Percentiles rank a stretch among this genome's conserved stretches.
Conservation (phyloP, 345 rosid species). For the Sisymbrium irio region DNA sequence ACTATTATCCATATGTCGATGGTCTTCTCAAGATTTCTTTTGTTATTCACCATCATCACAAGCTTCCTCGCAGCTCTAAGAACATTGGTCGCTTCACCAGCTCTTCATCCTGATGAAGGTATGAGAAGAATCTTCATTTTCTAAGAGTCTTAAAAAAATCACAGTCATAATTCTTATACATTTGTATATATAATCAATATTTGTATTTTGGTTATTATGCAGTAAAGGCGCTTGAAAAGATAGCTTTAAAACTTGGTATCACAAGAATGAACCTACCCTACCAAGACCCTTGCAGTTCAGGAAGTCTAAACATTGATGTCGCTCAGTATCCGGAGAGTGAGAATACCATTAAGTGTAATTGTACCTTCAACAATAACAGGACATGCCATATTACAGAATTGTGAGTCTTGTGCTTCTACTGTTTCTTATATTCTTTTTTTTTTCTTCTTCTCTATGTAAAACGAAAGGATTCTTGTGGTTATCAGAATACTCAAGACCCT, state of each 20-base stretch:
- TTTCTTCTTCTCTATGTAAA: too few species aligned
- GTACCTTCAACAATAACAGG: neutral
- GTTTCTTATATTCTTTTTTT: neutral
- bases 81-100: neutral
- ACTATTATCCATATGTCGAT: neutral
- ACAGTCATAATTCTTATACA: neutral
- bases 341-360: neutral
- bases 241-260: constrained; percentile 25
- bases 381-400: constrained; percentile 15
- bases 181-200: neutral
- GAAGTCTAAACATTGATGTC: neutral
- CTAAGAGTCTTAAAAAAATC: neutral
- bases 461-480: too few species aligned
- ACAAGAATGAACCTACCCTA: neutral
- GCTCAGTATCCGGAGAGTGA: neutral
- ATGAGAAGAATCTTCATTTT: neutral
- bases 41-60: neutral
- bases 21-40: neutral
- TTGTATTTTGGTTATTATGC: neutral
- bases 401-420: neutral
- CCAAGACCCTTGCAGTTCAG: constrained; percentile 6
- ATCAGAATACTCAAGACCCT: neutral
- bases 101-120: constrained; percentile 2
- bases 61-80: neutral
- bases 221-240: constrained; percentile 16